phyloP scores from a whole-genome alignment of 2,329 filamentous ascomycete genomes.

The Pyrenophora graminea region DNA sequence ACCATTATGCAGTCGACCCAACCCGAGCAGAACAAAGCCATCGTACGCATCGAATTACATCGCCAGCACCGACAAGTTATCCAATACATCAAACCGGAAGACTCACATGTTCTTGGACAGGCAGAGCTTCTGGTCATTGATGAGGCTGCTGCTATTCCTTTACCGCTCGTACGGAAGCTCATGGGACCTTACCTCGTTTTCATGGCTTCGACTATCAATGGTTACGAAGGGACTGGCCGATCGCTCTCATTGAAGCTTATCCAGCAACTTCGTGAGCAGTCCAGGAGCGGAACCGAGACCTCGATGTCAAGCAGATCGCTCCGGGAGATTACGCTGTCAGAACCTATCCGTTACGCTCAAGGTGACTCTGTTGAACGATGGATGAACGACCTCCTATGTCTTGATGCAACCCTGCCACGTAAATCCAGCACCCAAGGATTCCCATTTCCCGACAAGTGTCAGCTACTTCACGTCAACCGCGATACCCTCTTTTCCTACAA shows the following conservation, averaged over 20 bases:
- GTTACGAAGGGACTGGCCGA: conserved; percentile 94
- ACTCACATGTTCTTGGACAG: conserved; percentile 91
- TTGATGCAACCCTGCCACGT: conserved; percentile 87
- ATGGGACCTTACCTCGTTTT: conserved; percentile 98
- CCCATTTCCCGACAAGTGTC: conserved; percentile 87
- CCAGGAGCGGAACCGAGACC: conserved; percentile 41
- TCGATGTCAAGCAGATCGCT: conserved; percentile 70
- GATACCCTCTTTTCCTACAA: conserved; percentile 99
- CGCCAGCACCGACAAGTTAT: conserved; percentile 95
- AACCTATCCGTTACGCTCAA: conserved; percentile 91
- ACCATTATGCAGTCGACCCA: conserved; percentile 98
- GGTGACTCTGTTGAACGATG: conserved; percentile 93
- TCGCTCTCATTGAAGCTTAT: conserved; percentile 96
- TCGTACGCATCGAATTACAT: conserved; percentile 95
- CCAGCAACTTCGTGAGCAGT: conserved; percentile 90
- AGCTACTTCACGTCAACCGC: conserved; percentile 91
- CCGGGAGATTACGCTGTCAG: conserved; percentile 87
- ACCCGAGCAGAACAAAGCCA: conserved; percentile 98
- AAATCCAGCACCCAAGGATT: conserved; percentile 75
- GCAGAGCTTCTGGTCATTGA: conserved; percentile 96
- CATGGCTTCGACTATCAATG: conserved; percentile 99
- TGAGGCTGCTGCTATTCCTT: conserved; percentile 92
- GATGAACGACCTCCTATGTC: conserved; percentile 90
- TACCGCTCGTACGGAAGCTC: conserved; percentile 88
- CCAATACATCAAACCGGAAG: conserved; percentile 96